Base-by-base conservation (phyloP, 768 basidiomycete species). In the Dendrothele bispora region DNA sequence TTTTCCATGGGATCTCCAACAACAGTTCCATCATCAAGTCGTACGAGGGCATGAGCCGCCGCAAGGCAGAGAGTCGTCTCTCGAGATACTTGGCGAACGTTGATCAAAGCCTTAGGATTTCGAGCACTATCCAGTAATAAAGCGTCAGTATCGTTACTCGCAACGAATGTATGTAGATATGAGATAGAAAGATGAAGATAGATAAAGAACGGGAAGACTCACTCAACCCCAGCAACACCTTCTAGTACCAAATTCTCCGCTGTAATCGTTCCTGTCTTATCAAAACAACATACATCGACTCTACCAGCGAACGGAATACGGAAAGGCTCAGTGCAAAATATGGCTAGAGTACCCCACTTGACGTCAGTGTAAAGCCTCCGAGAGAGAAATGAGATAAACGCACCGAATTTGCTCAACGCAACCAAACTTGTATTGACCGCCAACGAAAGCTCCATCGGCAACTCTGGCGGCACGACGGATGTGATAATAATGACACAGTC, bases 1-100 rank as follows among this genome's bases (percentile, higher is more conserved):
- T 95, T 94, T 68, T 99, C 97, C 97, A 99, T 99, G 0, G 97
- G 97, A 63, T 99, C 97, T 3, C 97, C 97, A 35, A 98, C 95
- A 29, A 95, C 72, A 1, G 86, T 86, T 7, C 92, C 95, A 57
- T 98, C 95, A 56, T 99, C 95, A 21, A 99, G 77, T 39, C 88
- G 78, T 30, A 98, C 97, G 10, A 99, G 73, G 0, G 97, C 95
- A 59, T 99, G 97, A 1, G 97, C 95, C 7, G 94, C 84, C 18
- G 95, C 95, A 20, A 99, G 83, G 53, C 91, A 90, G 1, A 88
- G 70, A 4, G 84, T 91, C 0, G 97, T 98, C 54, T 91, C 85
- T 40, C 80, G 75, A 1, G 79, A 71, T 5, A 86, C 80, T 47
- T 88, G 80, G 56, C 84, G 88, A 43, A 98, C 88, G 36, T 89